These are phyloP conservation scores for Nepenthes alata DNA, from an alignment of 179 eudicot genomes.

Conservation along the genomic window DNA sequence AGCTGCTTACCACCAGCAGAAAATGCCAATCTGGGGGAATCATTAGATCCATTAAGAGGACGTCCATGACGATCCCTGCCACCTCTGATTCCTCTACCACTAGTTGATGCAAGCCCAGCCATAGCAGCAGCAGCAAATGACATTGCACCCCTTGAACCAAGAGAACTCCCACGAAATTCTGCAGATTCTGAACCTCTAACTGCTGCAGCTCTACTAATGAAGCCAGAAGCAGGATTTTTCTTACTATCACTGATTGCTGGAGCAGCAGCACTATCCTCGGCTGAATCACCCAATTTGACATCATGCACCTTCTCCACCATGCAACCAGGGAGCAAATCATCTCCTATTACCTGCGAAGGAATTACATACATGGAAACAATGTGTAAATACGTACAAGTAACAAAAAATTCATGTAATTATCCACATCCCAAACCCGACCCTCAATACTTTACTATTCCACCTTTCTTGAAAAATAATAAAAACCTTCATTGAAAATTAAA, in stretches of 20 bases:
- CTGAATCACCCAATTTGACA: conserved; percentile 67
- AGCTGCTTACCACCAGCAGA: conserved; percentile 86
- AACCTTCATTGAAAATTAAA: no score
- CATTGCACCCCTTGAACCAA: conserved; percentile 93
- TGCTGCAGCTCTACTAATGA: conserved; percentile 56
- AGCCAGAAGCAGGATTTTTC: conserved; percentile 53
- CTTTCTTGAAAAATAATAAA: no score
- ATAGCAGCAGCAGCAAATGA: conserved; percentile 99
- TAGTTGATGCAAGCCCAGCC: conserved; percentile 88
- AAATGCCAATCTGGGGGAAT: conserved; percentile 63
- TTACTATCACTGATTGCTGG: conserved; percentile 53
- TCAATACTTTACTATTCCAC: no score
- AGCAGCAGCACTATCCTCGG: conserved; percentile 45
- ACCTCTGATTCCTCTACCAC: conserved; percentile 70
- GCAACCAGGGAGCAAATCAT: conserved; percentile 58
- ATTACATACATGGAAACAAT: not conserved
- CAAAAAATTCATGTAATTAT: conserved; percentile 8
- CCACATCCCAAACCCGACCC: no score
- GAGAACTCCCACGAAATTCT: conserved; percentile 55
- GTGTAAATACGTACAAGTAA: conserved; percentile 24
- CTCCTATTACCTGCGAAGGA: conserved; percentile 50
- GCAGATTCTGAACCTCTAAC: conserved; percentile 42
- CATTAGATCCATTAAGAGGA: conserved; percentile 45
- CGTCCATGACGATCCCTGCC: conserved; percentile 70
- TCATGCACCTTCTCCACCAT: conserved; percentile 76